These are phyloP conservation scores for Skeletonema grethae DNA, from an alignment of 108 stramenopile species.

Conservation along the genomic window DNA sequence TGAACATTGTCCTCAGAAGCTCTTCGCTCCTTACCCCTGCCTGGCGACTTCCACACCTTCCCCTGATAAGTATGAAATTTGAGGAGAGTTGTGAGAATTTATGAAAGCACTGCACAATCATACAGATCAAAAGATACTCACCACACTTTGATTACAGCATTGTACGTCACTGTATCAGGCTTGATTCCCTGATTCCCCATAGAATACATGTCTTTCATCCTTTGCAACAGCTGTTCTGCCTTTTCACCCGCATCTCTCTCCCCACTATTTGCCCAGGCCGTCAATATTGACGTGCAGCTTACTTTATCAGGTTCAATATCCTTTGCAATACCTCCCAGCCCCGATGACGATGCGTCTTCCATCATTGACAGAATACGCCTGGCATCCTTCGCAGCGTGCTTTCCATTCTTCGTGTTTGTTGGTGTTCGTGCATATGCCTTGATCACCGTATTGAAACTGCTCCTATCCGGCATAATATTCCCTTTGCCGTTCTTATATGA, in stretches of 20 bases:
- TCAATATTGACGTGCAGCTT: conserved; percentile 38
- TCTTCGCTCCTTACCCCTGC: conserved; percentile 31
- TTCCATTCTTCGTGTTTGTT: conserved; percentile 8
- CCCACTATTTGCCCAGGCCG: conserved; percentile 35
- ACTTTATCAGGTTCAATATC: conserved; percentile 40
- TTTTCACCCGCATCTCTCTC: conserved; percentile 36
- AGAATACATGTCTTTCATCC: conserved; percentile 24
- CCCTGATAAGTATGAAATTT: not conserved
- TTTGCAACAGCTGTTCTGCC: conserved; percentile 34
- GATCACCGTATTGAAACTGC: conserved; percentile 42
- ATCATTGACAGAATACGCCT: conserved; percentile 35
- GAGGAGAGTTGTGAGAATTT: not conserved
- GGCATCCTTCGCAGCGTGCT: conserved; percentile 22
- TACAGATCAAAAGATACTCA: conserved; percentile 11
- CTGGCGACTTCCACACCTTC: conserved; percentile 22
- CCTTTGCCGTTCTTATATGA: conserved; percentile 15
- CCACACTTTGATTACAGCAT: conserved; percentile 66
- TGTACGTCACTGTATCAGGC: conserved; percentile 62
- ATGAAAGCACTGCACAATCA: not conserved
- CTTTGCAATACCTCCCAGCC: conserved; percentile 6
- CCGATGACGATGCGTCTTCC: conserved; percentile 24
- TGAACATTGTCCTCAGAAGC: conserved; percentile 40
- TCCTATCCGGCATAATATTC: conserved; percentile 23
- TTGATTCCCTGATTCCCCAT: conserved; percentile 24
- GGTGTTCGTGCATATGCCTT: conserved; percentile 33